phyloP scores from a whole-genome alignment of 179 eudicot species.

The Vitellaria paradoxa region DNA sequence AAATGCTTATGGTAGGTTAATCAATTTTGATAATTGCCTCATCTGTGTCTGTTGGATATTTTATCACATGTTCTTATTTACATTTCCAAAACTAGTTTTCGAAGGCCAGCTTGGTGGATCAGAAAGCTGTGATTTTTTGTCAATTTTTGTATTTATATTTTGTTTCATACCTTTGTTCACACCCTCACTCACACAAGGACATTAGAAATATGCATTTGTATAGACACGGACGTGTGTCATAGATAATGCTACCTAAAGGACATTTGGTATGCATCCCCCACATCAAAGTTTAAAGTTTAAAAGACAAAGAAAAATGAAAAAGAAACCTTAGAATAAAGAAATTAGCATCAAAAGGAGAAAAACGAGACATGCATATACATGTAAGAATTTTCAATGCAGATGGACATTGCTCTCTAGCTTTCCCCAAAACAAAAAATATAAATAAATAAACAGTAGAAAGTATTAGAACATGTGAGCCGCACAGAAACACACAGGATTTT shows the following conservation, averaged over 20 bases:
- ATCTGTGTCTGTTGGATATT: neutral
- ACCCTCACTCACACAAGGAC: neutral
- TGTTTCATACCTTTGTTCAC: constrained; percentile 6
- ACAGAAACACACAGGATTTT: neutral
- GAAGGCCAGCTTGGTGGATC: neutral
- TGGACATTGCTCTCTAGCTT: neutral
- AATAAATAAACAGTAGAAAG: neutral
- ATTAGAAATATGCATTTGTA: neutral
- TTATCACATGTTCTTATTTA: neutral
- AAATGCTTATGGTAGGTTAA: constrained; percentile 82
- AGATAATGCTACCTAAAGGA: neutral
- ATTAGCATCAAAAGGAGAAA: neutral
- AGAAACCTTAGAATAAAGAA: neutral
- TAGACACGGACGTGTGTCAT: neutral
- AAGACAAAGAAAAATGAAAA: neutral
- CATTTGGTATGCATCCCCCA: neutral
- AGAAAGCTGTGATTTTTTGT: neutral
- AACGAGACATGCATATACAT: neutral
- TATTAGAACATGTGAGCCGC: neutral
- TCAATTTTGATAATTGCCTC: neutral
- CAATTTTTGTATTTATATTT: neutral
- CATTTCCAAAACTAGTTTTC: neutral
- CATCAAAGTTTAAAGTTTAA: no score
- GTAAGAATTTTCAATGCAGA: neutral
- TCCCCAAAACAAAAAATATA: no score